Base-by-base conservation (phyloP, 78 protist species). In the Monosiga brevicollis region DNA sequence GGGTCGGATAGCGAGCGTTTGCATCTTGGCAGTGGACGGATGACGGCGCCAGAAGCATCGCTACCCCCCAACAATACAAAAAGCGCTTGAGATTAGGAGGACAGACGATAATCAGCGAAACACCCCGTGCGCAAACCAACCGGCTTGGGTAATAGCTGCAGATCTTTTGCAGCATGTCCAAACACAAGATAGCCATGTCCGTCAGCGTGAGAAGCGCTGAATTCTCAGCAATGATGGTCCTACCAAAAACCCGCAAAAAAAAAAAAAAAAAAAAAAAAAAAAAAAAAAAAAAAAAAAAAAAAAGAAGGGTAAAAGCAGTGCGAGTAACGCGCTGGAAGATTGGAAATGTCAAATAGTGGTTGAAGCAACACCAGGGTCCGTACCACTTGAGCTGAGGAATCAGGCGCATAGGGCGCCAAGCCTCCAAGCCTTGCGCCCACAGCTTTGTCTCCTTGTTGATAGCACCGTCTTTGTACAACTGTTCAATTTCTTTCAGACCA, bases 361-460 rank as follows among this genome's bases (percentile, higher is more conserved):
- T 1, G 34, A 70, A 20, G 26, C 73, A 70, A 20, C 11, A 32
- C 1, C 73, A 70, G 26, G 77, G 3, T 43, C 87, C n/a, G 0
- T 49, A 39, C 94, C 94, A 93, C 80, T 80, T 80, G 35, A 93
- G 91, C 85, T 89, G 94, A 25, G 90, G 83, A 38, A 93, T 84
- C 43, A 72, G 71, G 24, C 20, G 35, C n/a, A 91, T 43, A 37
- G 54, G 41, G 25, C 81, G 72, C 96, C 96, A 93, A 42, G 83
- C 93, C 36, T 84, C 96, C 39, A 88, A 76, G 35, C 96, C 96
- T 76, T 89, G 94, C 29, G 95, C 95, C 95, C 95, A 92, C 43
- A 79, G 49, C 77, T 70, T 73, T 0, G 87, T 91, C n/a, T 39
- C 79, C 39, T 15, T n/a, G 38, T 34, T 38, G 73, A 86, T 86